phyloP scores from a whole-genome alignment of 176 grass and related monocot species.

The Aegilops bicornis region DNA sequence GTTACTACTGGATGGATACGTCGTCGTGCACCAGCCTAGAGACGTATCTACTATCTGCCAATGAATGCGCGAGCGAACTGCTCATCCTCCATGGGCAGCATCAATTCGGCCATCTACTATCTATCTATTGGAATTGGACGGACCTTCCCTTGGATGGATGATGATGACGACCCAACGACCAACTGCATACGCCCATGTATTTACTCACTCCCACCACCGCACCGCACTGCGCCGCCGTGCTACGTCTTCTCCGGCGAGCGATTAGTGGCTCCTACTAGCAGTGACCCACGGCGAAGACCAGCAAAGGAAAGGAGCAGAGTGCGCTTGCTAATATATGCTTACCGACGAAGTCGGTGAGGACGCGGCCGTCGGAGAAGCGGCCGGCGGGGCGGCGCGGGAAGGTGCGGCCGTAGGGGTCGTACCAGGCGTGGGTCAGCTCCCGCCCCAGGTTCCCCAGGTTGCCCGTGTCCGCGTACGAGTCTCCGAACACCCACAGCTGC shows the following conservation, averaged over 20 bases:
- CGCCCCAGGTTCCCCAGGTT: slow-evolving; percentile 77
- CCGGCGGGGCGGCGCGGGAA: slow-evolving; percentile 70
- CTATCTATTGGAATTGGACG: neutral
- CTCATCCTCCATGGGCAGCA: neutral
- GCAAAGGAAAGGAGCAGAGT: neutral
- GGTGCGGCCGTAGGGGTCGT: slow-evolving; percentile 67
- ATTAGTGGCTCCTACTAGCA: neutral
- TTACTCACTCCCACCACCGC: neutral
- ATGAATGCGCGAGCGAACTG: no score
- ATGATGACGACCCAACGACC: neutral
- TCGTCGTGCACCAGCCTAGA: no score
- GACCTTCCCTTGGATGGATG: no score
- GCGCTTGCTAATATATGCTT: neutral
- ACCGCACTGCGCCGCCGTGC: neutral
- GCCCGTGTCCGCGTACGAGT: slow-evolving; percentile 91
- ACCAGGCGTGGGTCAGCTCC: slow-evolving; percentile 71
- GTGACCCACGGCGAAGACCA: neutral
- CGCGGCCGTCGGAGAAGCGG: slow-evolving; percentile 78
- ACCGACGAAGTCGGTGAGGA: slow-evolving; percentile 86
- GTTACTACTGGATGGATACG: no score
- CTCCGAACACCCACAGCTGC: slow-evolving; percentile 77
- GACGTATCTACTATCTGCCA: no score
- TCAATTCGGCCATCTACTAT: neutral
- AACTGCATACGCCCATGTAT: neutral
- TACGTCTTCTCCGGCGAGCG: neutral